These are phyloP conservation scores for Saccharomycopsis fermentans DNA, from an alignment of 805 yeast genomes.

Conservation along the genomic window DNA sequence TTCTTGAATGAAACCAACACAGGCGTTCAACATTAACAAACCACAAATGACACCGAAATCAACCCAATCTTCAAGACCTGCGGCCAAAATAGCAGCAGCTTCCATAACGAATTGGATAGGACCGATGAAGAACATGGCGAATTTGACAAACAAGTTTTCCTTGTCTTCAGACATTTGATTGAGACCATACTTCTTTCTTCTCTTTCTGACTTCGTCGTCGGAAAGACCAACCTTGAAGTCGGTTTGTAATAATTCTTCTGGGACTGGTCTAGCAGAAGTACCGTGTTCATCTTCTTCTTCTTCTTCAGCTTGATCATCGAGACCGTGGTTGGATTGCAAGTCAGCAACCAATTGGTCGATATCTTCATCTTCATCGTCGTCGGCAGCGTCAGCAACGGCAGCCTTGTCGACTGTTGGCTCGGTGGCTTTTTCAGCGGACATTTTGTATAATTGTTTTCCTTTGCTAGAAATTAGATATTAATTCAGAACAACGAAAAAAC, in stretches of 20 bases:
- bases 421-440: constrained; percentile 16
- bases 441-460: background rate
- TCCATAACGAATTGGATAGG: constrained; percentile 97
- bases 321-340: constrained; percentile 55
- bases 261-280: constrained; percentile 63
- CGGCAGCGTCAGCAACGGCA: constrained; percentile 45
- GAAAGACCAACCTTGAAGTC: constrained; percentile 70
- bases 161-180: constrained; percentile 87
- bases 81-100: constrained; percentile 91
- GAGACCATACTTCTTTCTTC: constrained; percentile 85
- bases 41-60: constrained; percentile 97
- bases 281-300: constrained; percentile 41
- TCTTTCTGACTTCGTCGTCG: constrained; percentile 64
- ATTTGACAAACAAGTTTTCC: constrained; percentile 71
- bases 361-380: constrained; percentile 57
- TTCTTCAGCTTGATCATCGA: constrained; percentile 36
- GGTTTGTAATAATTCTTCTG: constrained; percentile 78
- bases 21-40: constrained; percentile 75
- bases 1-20: constrained; percentile 94
- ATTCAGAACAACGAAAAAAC: background rate
- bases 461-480: background rate
- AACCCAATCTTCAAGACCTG: constrained; percentile 96
- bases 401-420: constrained; percentile 45
- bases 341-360: constrained; percentile 68
- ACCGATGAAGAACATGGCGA: constrained; percentile 82